Evolutionary conservation across 495 filamentous ascomycete genomes (phyloP).

Genomic region (Hypoxylon intermedium): DNA sequence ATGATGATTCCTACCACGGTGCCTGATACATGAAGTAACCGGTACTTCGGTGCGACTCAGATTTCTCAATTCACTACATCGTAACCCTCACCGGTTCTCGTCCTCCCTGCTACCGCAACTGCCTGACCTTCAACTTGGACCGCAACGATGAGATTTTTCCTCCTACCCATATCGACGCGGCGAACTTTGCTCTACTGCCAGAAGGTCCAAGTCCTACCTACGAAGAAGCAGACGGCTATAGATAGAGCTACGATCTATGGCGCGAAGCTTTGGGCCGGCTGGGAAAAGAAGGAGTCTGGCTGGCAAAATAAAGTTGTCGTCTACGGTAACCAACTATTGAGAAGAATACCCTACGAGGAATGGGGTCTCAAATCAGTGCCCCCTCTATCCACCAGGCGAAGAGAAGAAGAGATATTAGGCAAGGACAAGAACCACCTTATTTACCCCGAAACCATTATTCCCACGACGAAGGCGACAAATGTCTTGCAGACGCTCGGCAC

Average conservation of each 20-base stretch:
- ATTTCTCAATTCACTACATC: not conserved
- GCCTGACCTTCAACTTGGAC: conserved; percentile 15
- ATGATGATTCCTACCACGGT: conserved; percentile 18
- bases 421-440: conserved; percentile 75
- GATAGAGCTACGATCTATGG: conserved; percentile 74
- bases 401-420: conserved; percentile 66
- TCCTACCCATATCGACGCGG: conserved; percentile 90
- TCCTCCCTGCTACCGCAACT: not conserved
- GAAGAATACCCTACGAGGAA: conserved; percentile 93
- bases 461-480: conserved; percentile 62
- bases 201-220: conserved; percentile 60
- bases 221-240: conserved; percentile 58
- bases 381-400: conserved; percentile 72
- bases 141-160: conserved; percentile 84
- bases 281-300: conserved; percentile 82
- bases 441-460: conserved; percentile 75
- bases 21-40: conserved; percentile 18
- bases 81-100: not conserved
- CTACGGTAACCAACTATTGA: conserved; percentile 85
- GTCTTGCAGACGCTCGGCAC: conserved; percentile 72
- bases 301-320: conserved; percentile 87
- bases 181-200: conserved; percentile 94
- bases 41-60: conserved; percentile 4
- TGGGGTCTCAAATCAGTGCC: conserved; percentile 96
- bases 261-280: conserved; percentile 76